Evolutionary conservation across 441 rosid species (phyloP).

Genomic region (Bocquillonia castaneifolia): DNA sequence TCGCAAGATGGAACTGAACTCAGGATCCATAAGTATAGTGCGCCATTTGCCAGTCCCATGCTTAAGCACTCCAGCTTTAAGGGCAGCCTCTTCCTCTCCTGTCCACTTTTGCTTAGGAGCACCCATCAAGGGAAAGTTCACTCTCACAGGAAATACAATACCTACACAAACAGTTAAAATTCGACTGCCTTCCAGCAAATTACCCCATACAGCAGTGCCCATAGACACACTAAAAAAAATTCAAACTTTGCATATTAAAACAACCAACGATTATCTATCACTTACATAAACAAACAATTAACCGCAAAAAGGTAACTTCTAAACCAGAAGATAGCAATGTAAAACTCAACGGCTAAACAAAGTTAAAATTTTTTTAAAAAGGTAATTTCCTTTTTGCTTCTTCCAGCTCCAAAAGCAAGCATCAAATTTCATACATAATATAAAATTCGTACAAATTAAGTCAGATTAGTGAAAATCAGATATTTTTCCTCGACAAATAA

Average conservation of each 20-base stretch:
- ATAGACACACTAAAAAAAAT: background rate
- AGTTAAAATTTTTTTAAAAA: too few species aligned
- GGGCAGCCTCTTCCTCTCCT: constrained; percentile 84
- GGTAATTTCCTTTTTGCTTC: background rate
- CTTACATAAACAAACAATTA: background rate
- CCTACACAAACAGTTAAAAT: constrained; percentile 5
- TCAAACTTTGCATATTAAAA: background rate
- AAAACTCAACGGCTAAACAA: background rate
- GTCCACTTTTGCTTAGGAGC: constrained; percentile 99
- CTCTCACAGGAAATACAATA: constrained; percentile 1
- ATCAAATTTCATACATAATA: background rate
- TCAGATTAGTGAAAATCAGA: background rate
- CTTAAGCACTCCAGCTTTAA: constrained; percentile 83
- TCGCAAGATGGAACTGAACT: constrained; percentile 62
- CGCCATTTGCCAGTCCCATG: constrained; percentile 99
- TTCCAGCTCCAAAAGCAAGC: background rate
- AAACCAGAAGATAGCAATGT: background rate
- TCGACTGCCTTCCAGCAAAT: background rate
- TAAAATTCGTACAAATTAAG: background rate
- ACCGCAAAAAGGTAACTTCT: background rate
- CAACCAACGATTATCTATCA: too few species aligned
- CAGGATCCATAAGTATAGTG: constrained; percentile 90
- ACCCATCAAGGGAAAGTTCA: constrained; percentile 54
- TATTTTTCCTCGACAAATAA: too few species aligned
- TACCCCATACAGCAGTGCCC: background rate